Evolutionary conservation across 2,329 filamentous ascomycete species (phyloP).

Genomic region (Colletotrichum viniferum): DNA sequence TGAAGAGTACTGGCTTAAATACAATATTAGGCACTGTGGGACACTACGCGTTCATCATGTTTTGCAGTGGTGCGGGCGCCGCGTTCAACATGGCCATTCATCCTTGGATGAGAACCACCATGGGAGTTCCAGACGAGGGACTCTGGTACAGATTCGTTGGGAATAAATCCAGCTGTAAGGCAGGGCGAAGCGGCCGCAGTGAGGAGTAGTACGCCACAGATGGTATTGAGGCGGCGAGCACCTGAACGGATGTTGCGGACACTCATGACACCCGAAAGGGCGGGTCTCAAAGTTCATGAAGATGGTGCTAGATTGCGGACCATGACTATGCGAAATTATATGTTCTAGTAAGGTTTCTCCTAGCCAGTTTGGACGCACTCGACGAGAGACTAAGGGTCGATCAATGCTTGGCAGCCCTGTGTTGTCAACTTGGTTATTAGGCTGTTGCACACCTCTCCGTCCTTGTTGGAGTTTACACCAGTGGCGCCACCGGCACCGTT

Average conservation of each 20-base stretch:
- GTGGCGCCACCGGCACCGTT: background rate
- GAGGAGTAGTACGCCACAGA: background rate
- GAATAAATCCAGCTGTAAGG: background rate
- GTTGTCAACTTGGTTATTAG: background rate
- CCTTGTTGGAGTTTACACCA: background rate
- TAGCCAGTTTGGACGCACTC: background rate
- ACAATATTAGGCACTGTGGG: rapidly evolving
- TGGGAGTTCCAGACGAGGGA: rapidly evolving
- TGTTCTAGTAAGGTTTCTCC: background rate
- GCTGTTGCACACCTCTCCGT: background rate
- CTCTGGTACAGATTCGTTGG: background rate
- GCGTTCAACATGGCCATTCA: background rate
- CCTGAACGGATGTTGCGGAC: background rate
- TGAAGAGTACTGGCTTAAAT: background rate
- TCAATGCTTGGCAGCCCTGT: background rate
- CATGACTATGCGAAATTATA: background rate
- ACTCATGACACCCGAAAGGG: rapidly evolving
- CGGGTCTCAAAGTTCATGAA: too few relatives aligned
- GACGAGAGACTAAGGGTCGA: background rate
- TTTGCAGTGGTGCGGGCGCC: background rate
- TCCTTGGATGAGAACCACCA: background rate
- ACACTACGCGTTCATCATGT: background rate
- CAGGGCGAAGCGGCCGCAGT: background rate
- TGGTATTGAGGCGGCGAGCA: background rate
- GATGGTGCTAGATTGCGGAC: too few relatives aligned